Conservation (phyloP, 2,329 filamentous ascomycete species). For the Colletotrichum paranaense region DNA sequence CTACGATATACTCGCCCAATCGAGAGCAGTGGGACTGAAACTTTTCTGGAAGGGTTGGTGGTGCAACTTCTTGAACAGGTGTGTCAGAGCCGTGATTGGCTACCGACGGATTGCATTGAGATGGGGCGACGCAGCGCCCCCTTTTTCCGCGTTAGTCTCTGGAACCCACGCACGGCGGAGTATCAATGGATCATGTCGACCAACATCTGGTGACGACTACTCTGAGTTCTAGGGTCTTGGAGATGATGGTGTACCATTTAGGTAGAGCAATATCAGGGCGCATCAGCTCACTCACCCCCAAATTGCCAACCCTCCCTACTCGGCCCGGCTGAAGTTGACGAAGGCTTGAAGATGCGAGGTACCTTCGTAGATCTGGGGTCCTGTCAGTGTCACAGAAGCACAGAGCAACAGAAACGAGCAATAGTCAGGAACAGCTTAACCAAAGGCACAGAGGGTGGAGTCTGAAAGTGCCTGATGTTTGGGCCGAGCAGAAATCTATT, state of each 20-base stretch:
- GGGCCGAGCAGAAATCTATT: slow-evolving; percentile 21
- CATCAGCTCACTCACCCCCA: slow-evolving; percentile 5
- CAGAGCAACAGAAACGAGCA: not conserved
- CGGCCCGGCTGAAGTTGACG: not conserved
- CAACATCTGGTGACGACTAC: slow-evolving; percentile 7
- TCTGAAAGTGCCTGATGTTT: slow-evolving; percentile 7
- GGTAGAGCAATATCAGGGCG: not conserved
- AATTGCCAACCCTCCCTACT: no score
- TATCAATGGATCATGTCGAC: not conserved
- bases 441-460: not conserved
- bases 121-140: slow-evolving; percentile 1
- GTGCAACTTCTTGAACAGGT: slow-evolving; percentile 2
- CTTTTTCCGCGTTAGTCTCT: slow-evolving; percentile 1
- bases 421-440: not conserved
- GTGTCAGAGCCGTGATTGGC: slow-evolving; percentile 12
- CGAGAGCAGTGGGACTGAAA: not conserved
- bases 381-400: slow-evolving; percentile 1
- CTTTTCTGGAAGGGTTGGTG: not conserved
- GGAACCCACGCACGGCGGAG: not conserved
- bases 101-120: not conserved
- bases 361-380: not conserved
- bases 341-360: not conserved
- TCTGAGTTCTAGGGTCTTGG: not conserved
- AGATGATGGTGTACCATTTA: not conserved
- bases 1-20: not conserved